Base-by-base conservation (phyloP, 164 flowering plant genomes). In the Dillenia turbinata region DNA sequence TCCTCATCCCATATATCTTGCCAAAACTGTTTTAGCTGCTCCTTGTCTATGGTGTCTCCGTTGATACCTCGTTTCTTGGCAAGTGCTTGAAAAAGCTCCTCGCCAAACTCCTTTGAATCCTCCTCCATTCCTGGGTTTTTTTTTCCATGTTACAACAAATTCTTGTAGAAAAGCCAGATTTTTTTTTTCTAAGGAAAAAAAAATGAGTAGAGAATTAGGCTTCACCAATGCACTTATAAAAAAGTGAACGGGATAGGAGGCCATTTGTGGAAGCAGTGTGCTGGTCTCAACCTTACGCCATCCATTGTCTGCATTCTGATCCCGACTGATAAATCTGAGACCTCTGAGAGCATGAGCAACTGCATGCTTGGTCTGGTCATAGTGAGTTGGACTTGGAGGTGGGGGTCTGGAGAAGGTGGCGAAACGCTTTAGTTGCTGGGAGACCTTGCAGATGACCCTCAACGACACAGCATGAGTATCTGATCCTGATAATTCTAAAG, bases 211-310 rank as follows among this genome's bases (percentile, higher is more conserved):
- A 44, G 17, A 48, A 49, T 47, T 9, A 12, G 55, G 14, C 10
- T 56, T 46, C 67, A 79, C 83, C 83, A 46, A 79, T 77, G 69
- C 83, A 79, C 61, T 77, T 77, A 12, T 75, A 71, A 52, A 79
- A 79, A 22, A 60, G 19, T 16, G 81, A 72, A 16, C 60, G 54
- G 19, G 56, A 79, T 40, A 79, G 79, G 11, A 72, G 67, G 44
- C 79, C 79, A 33, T 73, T 49, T 1, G 77, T 52, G 24, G 76
- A 19, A 19, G 63, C 69, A 0, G 81, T 67, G 56, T 77, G 73
- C 1, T 70, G 63, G 40, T 66, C 63, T 77, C 83, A 0, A 79
- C 77, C 1, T 43, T 57, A 9, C 60, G 43, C 79, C 79, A 76
- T 1, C 65, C 71, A 17, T 47, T 64, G 4, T 49, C 72, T 12